phyloP scores from a whole-genome alignment of 2,329 filamentous ascomycete species.

The Colletotrichum destructivum region DNA sequence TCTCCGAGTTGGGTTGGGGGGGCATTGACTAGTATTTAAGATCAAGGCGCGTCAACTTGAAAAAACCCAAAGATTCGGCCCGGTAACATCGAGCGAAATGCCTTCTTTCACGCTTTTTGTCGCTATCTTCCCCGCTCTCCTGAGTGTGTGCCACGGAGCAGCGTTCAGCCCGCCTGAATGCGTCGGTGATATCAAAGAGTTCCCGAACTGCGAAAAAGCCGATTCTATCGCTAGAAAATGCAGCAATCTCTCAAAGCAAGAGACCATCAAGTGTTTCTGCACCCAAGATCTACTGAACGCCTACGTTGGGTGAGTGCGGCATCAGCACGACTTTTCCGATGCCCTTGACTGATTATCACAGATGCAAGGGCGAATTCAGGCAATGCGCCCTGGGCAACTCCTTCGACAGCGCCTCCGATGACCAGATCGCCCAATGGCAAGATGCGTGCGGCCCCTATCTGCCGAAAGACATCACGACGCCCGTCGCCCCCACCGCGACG shows the following conservation, averaged over 20 bases:
- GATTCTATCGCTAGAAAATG: slow-evolving; percentile 1
- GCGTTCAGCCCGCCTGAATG: neutral
- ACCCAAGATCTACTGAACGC: slow-evolving; percentile 17
- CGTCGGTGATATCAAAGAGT: slow-evolving; percentile 2
- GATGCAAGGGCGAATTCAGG: slow-evolving; percentile 21
- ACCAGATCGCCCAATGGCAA: slow-evolving; percentile 15
- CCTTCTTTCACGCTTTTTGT: too few relatives aligned
- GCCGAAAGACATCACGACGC: neutral
- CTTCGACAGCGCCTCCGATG: slow-evolving; percentile 17
- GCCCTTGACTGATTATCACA: neutral
- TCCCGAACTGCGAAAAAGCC: slow-evolving; percentile 14
- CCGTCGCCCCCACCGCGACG: slow-evolving; percentile 3
- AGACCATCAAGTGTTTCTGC: slow-evolving; percentile 20
- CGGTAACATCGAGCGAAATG: neutral
- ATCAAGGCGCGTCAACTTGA: neutral
- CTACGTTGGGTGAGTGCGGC: slow-evolving; percentile 14
- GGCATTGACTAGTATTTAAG: neutral
- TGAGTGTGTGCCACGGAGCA: neutral
- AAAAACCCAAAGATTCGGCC: too few relatives aligned
- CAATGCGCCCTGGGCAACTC: slow-evolving; percentile 10
- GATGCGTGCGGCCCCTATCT: slow-evolving; percentile 22
- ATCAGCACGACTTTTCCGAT: neutral
- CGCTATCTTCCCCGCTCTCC: neutral
- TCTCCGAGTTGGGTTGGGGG: too few relatives aligned
- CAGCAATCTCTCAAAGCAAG: slow-evolving; percentile 13